phyloP scores from a whole-genome alignment of 371 early-diverging fungal species.

The Mortierella sp. region DNA sequence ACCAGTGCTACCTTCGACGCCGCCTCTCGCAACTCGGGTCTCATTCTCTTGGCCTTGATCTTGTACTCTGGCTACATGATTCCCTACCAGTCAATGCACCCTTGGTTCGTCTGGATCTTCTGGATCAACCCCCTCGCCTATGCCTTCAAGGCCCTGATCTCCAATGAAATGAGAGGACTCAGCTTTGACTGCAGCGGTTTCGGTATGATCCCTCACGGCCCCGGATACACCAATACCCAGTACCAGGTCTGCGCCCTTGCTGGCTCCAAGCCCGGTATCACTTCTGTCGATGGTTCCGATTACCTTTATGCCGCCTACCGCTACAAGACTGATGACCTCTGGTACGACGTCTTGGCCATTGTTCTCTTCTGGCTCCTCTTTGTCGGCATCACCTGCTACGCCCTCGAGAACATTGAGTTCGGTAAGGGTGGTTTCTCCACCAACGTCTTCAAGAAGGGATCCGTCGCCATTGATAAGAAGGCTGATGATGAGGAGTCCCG shows the following conservation, averaged over 20 bases:
- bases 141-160: constrained; percentile 76
- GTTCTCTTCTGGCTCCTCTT: constrained; percentile 62
- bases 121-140: constrained; percentile 83
- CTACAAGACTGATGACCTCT: constrained; percentile 59
- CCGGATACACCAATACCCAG: constrained; percentile 62
- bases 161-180: constrained; percentile 81
- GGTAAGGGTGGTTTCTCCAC: constrained; percentile 67
- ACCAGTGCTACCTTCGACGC: constrained; percentile 66
- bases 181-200: constrained; percentile 64
- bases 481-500: constrained; percentile 25
- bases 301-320: constrained; percentile 64
- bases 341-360: constrained; percentile 63
- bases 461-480: constrained; percentile 24
- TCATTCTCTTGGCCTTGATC: constrained; percentile 68
- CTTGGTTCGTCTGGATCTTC: constrained; percentile 80
- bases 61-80: constrained; percentile 77
- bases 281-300: constrained; percentile 68
- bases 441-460: constrained; percentile 63
- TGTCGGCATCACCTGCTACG: constrained; percentile 53
- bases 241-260: constrained; percentile 75
- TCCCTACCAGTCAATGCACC: constrained; percentile 74
- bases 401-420: constrained; percentile 63
- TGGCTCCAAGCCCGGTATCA: constrained; percentile 69
- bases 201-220: constrained; percentile 71
- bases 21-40: constrained; percentile 68